Evolutionary conservation across 176 grass and related monocot genomes (phyloP).

Genomic region (Musa troglodytarum): DNA sequence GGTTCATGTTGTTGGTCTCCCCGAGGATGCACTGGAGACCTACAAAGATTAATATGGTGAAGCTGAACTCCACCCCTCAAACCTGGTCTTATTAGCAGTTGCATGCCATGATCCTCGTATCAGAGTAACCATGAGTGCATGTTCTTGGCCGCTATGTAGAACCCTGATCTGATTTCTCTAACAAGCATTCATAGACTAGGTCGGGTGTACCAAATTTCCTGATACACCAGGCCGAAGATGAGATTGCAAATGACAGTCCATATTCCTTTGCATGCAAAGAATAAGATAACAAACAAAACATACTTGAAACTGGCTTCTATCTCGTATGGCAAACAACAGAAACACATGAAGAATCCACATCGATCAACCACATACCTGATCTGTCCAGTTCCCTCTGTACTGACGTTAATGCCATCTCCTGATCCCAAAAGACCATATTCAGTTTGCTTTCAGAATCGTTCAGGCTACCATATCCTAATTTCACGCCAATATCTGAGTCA

Average conservation of each 20-base stretch:
- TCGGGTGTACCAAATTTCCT: too few relatives aligned
- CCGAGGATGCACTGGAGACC: too few relatives aligned
- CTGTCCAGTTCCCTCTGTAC: conserved; percentile 54
- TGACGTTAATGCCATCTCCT: conserved; percentile 26
- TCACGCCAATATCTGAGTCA: conserved; percentile 23
- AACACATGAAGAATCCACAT: conserved; percentile 76
- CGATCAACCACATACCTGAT: conserved; percentile 57
- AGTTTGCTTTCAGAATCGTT: conserved; percentile 29
- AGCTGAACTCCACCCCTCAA: too few relatives aligned
- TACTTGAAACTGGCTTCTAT: conserved; percentile 4
- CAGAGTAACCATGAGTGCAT: too few relatives aligned
- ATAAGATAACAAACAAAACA: conserved; percentile 10
- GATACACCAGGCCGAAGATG: too few relatives aligned
- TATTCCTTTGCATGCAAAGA: conserved; percentile 10
- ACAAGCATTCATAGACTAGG: too few relatives aligned
- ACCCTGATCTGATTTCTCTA: too few relatives aligned
- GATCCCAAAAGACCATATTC: conserved; percentile 52
- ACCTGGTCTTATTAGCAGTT: too few relatives aligned
- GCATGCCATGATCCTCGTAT: too few relatives aligned
- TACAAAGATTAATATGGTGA: too few relatives aligned
- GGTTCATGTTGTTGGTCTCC: too few relatives aligned
- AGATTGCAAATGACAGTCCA: not conserved
- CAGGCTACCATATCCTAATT: conserved; percentile 34
- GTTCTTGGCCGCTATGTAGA: too few relatives aligned
- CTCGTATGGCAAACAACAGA: conserved; percentile 60